Base-by-base conservation (phyloP, 352 stramenopile species). In the Globisporangium okanoganense region DNA sequence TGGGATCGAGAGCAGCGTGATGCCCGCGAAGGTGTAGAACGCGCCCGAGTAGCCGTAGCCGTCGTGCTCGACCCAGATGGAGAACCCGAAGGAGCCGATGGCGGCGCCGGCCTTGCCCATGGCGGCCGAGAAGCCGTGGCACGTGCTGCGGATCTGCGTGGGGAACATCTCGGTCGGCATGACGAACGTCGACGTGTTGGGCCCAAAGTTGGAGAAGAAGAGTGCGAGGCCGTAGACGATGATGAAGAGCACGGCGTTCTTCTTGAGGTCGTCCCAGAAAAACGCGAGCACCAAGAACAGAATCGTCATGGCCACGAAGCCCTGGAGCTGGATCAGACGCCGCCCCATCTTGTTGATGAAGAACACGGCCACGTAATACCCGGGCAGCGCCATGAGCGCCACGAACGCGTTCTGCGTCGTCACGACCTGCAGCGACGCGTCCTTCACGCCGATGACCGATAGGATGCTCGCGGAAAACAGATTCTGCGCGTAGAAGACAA, bases 201-300 rank as follows among this genome's bases (percentile, higher is more conserved):
- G 87, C 0, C 88, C 88, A 60, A 96, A 96, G 66, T 95, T 93
- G 50, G 82, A 82, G 63, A 90, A 91, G 62, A 92, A 94, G 33
- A 95, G 79, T 1, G 82, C 71, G 16, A 90, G 64, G 0, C 82
- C 80, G 66, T 87, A 94, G 2, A 95, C 56, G 29, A 91, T 69
- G 49, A 94, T 78, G 58, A 95, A 95, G 2, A 82, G 60, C 40
- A 84, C 66, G 5, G 71, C 60, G 31, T 82, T 57, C 47, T 76
- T 52, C 55, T 86, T 66, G 25, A 92, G 66, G 20, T 69, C 56
- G 1, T 87, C 67, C 79, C 82, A 92, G 57, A 85, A 83, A 29
- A 76, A 72, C n/a, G 77, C 74, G 6, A 95, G 69, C 1, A 78
- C 36, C 0, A 93, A 54, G 54, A 86, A 89, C 10, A 92, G 59